Base-by-base conservation (phyloP, 2,329 filamentous ascomycete genomes). In the Raffaelea albimanens region DNA sequence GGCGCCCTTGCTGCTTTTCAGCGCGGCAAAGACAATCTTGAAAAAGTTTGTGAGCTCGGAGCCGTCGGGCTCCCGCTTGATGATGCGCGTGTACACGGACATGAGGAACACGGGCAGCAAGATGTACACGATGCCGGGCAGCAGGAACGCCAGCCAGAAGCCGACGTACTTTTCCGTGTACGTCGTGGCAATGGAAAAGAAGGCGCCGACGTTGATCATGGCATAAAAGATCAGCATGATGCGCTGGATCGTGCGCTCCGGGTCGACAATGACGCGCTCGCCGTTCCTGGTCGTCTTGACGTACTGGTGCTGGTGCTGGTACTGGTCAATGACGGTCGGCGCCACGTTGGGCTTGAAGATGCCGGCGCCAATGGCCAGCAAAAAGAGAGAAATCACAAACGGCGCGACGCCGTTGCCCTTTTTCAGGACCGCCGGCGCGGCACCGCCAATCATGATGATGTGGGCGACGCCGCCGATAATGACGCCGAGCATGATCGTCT, bases 151-250 rank as follows among this genome's bases (percentile, higher is more conserved):
- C 21, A 85, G 72, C 80, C 82, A 89, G 69, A 86, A 88, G 8
- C 84, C 84, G 43, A 87, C 73, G 52, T 85, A 86, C 60, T 84
- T 83, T 64, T 88, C 85, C 2, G 83, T 78, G 58, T 85, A 89
- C 31, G 80, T 81, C 78, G 83, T 87, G 39, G 65, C 71, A 56
- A 80, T 72, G 40, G 73, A 78, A 41, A 71, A 54, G 40, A 82
- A 66, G 22, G 80, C 76, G 29, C 84, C 84, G 14, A 83, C 60
- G 58, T 86, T 86, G 66, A 85, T 82, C 58, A 79, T 70, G 44
- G 78, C 63, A 58, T 82, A 83, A 62, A 80, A 83, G 56, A 79
- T 54, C 5, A 62, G 56, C 54, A 63, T 58, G 41, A 63, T 73
- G 68, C 59, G 58, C 81, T 60, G 63, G 2, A 68, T 59, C 0